Base-by-base conservation (phyloP, 2,329 filamentous ascomycete genomes). In the Escovopsis sp. region DNA sequence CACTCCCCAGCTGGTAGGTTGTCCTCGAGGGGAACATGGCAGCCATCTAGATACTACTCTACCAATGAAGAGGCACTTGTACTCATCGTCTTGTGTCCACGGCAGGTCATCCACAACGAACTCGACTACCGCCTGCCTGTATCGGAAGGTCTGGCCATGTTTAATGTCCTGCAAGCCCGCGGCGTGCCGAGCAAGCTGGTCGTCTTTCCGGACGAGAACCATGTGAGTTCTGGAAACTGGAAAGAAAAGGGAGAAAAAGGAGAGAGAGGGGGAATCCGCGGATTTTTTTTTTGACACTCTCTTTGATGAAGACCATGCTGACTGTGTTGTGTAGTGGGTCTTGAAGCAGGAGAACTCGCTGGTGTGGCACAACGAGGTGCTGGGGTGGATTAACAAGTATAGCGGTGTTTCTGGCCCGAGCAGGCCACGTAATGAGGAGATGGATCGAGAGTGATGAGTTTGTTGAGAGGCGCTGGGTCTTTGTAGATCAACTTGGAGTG, bases 291-390 rank as follows among this genome's bases (percentile, higher is more conserved):
- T 12, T 19, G 15, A 13, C 13, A 15, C 27, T 12, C 21, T 8
- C 21, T 9, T 9, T 11, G 4, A n/a, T n/a, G n/a, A n/a, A n/a
- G 21, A 11, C 21, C 7, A 25, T 34, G 21, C 25, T 42, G 17
- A 47, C 32, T 5, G 5, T 16, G 9, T 8, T 25, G 5, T 14
- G 29, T 34, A 76, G 71, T 78, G 84, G 84, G 86, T 94, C 4
- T 52, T 94, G 36, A 93, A 94, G 53, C 83, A 80, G 0, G 88
- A 94, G 58, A 96, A 96, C 55, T 81, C 77, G 4, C 61, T 94
- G 14, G 68, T 92, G 15, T 96, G 90, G 90, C 86, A 96, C 50
- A 71, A 71, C 37, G 81, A 85, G 39, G 86, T 96, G 13, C 52
- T 94, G 21, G 73, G 73, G 37, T 94, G 82, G 75, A 76, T 78